Base-by-base conservation (phyloP, 2,329 filamentous ascomycete species). In the Bipolaris bicolor region DNA sequence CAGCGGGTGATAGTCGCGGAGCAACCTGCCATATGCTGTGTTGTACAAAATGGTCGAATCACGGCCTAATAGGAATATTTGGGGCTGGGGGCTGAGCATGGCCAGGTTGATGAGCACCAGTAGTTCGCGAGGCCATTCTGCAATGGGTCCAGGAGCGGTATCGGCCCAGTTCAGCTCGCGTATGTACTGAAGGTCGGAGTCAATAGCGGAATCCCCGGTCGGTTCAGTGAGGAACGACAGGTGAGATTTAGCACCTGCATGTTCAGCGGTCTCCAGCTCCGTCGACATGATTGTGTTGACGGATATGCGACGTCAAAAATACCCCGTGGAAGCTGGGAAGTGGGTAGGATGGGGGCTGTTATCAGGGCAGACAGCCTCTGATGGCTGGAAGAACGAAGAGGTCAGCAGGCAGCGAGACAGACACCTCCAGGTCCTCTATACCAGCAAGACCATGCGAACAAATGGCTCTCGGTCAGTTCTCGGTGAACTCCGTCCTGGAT, bases 71-170 rank as follows among this genome's bases (percentile, higher is more conserved):
- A 51, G 22, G 26, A 51, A 51, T 22, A 51, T 29, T n/a, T 51
- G 49, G 1, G 49, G 49, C 31, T 51, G 49, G 7, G 49, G 49
- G 29, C 39, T 44, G 29, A 51, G 49, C 39, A 51, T 36, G 13
- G 49, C 49, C 18, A 51, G 39, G 7, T 51, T 51, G 49, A 51
- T 36, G 6, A 51, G 49, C 5, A 51, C 49, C 39, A 51, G n/a
- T 13, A 51, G 26, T 44, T 51, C 49, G 39, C 49, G 49, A 16
- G 49, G 49, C 49, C 49, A 51, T 51, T 40, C 39, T 36, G 49
- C 9, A 9, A 51, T 51, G 15, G 49, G 49, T 15, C 49, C 49
- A 37, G 39, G 39, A 36, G 49, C 18, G 10, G 49, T 51, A 34
- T 51, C 39, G 10, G 49, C 49, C 49, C 49, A 51, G 29, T 51